Base-by-base conservation (phyloP, 2,329 filamentous ascomycete species). In the Colletotrichum truncatum region DNA sequence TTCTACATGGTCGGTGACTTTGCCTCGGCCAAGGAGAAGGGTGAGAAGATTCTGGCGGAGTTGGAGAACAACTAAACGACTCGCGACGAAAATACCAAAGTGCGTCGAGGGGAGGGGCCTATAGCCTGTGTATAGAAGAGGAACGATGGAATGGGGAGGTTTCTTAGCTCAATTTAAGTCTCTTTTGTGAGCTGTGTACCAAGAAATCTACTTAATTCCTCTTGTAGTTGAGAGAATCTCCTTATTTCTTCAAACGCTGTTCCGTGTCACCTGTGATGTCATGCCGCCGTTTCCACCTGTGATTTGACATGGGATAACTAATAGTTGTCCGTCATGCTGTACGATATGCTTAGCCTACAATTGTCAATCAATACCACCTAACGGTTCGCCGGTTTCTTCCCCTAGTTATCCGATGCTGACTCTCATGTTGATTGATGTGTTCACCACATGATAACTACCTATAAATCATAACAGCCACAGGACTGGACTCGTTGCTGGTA, bases 1-100 rank as follows among this genome's bases (percentile, higher is more conserved):
- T 86, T 97, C 91, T 98, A 97, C 91, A 97, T 97, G 94, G 94
- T 98, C 81, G 96, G 96, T 81, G 92, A 97, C 87, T 90, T 98
- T 75, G 93, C 93, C 75, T 94, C 93, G 70, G 96, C 94, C 73
- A 92, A 92, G 80, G 90, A 87, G 78, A 99, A 99, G 93, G 96
- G 95, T 87, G 94, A 98, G 91, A 97, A 98, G 94, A 98, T 99
- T 88, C 86, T 99, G 80, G 94, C 96, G 75, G 96, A 98, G 76
- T 88, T 98, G 76, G 93, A 96, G 81, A 82, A 84, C 51, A 68
- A 67, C 63, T 67, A 68, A 67, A 56, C 41, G 64, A 57, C 58
- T 52, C 57, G 49, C 51, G 64, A 66, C 57, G 51, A 61, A 61
- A 66, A 67, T 67, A 66, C 66, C 66, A 61, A 63, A 46, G 49